Conservation (phyloP, 352 stramenopile species). For the Pythium pyrilobum region DNA sequence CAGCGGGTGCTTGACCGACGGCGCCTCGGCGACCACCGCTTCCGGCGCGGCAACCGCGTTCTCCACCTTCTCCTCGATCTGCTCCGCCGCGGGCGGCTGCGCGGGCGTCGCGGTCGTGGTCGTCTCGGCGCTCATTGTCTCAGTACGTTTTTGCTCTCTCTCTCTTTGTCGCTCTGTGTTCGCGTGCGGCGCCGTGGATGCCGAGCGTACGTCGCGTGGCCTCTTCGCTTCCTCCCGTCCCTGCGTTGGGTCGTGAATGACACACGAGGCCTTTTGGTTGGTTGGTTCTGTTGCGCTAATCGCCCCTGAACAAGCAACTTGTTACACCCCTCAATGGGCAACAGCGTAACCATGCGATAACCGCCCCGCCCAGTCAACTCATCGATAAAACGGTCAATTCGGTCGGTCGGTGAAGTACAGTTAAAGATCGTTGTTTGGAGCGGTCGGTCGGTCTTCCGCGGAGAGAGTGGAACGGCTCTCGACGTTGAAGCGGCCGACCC, state of each 20-base stretch:
- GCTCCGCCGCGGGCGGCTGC: constrained; percentile 33
- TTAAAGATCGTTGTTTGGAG: not conserved
- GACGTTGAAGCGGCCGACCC: too few relatives aligned
- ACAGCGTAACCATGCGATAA: constrained; percentile 5
- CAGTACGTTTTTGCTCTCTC: not conserved
- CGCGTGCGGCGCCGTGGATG: not conserved
- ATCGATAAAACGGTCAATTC: constrained; percentile 7
- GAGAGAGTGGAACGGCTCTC: not conserved
- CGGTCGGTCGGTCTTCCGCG: constrained; percentile 9
- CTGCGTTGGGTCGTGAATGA: constrained; percentile 4
- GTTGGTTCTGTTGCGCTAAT: constrained; percentile 23
- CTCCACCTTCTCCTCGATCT: constrained; percentile 28
- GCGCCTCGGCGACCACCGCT: constrained; percentile 21
- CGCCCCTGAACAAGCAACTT: constrained; percentile 11
- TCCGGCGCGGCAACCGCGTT: constrained; percentile 24
- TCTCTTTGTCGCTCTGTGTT: not conserved
- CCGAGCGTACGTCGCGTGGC: not conserved
- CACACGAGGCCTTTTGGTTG: constrained; percentile 22
- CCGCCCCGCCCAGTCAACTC: too few relatives aligned
- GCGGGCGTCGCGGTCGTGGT: constrained; percentile 16
- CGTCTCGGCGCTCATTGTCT: constrained; percentile 24
- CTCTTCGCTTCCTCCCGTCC: not conserved
- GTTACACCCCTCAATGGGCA: constrained; percentile 7
- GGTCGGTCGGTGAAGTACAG: constrained; percentile 15
- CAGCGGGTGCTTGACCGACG: constrained; percentile 70